Evolutionary conservation across 139 green algal genomes (phyloP).

Genomic region (Penium margaritaceum): DNA sequence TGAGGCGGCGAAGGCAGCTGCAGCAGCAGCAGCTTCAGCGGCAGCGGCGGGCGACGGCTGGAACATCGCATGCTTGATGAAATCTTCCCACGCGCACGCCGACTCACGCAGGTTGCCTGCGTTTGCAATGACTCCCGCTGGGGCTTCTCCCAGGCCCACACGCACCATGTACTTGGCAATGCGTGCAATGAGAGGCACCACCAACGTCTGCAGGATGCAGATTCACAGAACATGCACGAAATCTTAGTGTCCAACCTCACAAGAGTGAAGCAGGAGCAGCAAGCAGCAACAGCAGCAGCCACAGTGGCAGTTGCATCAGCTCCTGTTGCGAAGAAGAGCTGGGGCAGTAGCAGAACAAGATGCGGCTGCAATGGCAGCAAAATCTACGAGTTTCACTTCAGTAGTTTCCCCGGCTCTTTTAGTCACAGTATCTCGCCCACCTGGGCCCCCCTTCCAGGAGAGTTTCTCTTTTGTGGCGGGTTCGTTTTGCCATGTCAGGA

Average conservation of each 20-base stretch:
- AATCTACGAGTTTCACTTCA: too few species aligned
- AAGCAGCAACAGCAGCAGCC: not conserved
- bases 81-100: not conserved
- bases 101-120: not conserved
- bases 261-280: not conserved
- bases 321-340: not conserved
- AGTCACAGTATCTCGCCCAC: too few species aligned
- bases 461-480: too few species aligned
- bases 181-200: not conserved
- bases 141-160: slow-evolving; percentile 1
- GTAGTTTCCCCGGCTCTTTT: too few species aligned
- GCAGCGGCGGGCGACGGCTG: not conserved
- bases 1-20: too few species aligned
- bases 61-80: not conserved
- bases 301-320: not conserved
- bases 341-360: not conserved
- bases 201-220: not conserved
- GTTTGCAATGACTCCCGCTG: not conserved
- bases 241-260: too few species aligned
- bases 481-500: not conserved
- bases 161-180: slow-evolving; percentile 1
- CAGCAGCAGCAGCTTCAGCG: not conserved
- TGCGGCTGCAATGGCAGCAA: too few species aligned
- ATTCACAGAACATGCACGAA: too few species aligned
- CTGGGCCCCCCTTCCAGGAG: too few species aligned